A percentile compares a stretch with the other conserved stretches of the same genome.
These are phyloP conservation scores for Rehmannia glutinosa DNA, from an alignment of 257 asterid genomes.

Conservation along the genomic window DNA sequence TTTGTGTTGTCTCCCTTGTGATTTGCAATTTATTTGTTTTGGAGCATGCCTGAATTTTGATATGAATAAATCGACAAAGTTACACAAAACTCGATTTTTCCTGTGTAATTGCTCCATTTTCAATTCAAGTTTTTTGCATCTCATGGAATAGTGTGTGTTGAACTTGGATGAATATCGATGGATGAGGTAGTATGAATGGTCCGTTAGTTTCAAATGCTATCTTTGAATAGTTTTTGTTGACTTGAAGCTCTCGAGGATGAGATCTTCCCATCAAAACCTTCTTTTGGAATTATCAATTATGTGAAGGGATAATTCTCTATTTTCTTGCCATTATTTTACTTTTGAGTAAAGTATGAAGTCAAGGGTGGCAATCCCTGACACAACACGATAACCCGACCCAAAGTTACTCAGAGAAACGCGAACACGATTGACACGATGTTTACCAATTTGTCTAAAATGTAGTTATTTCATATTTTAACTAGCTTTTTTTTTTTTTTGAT, in stretches of 20 bases:
- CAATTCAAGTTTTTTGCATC: background rate
- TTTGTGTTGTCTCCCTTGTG: background rate
- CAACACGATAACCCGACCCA: too few species aligned
- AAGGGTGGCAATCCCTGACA: too few species aligned
- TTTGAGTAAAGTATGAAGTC: too few species aligned
- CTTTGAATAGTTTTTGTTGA: background rate
- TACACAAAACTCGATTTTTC: background rate
- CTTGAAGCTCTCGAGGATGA: background rate
- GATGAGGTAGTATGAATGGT: background rate
- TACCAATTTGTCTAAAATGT: too few species aligned
- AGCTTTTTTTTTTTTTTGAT: too few species aligned
- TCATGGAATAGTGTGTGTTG: background rate
- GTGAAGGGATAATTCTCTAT: background rate
- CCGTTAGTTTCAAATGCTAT: background rate
- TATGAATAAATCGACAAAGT: conserved; percentile 9
- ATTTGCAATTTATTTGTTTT: background rate
- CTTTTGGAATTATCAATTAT: background rate
- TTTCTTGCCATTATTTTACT: background rate
- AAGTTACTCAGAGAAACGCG: too few species aligned
- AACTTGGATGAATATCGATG: background rate
- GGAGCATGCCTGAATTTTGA: conserved; percentile 9
- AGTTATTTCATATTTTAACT: too few species aligned
- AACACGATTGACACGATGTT: too few species aligned
- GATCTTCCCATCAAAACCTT: background rate
- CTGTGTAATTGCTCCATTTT: background rate